phyloP scores from a whole-genome alignment of 2,329 filamentous ascomycete genomes.

The Hirsutella thompsonii region DNA sequence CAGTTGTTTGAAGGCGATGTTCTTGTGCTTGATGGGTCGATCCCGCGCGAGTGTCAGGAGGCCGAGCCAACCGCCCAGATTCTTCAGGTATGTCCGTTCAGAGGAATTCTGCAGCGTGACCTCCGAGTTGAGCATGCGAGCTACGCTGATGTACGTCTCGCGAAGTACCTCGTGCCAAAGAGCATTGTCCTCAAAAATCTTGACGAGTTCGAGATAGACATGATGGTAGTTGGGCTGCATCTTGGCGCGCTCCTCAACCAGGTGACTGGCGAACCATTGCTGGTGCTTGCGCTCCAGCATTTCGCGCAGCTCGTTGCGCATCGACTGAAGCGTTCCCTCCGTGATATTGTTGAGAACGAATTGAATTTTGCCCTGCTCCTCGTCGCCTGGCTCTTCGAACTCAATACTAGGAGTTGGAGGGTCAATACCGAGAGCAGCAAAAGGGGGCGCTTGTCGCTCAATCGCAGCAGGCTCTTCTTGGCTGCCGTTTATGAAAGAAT shows the following conservation, averaged over 20 bases:
- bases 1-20: constrained; percentile 93
- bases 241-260: constrained; percentile 93
- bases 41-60: constrained; percentile 86
- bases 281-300: constrained; percentile 71
- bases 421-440: constrained; percentile 68
- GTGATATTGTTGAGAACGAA: constrained; percentile 97
- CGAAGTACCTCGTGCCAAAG: constrained; percentile 84
- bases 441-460: constrained; percentile 56
- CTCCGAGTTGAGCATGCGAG: constrained; percentile 83
- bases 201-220: constrained; percentile 81
- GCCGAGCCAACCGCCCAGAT: constrained; percentile 86
- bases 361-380: constrained; percentile 82
- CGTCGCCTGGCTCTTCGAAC: constrained; percentile 73
- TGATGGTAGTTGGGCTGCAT: constrained; percentile 95
- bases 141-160: constrained; percentile 80
- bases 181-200: constrained; percentile 63
- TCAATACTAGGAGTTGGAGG: constrained; percentile 46
- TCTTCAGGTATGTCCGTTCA: constrained; percentile 83
- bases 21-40: constrained; percentile 89
- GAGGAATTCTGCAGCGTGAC: constrained; percentile 70
- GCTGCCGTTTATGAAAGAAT: constrained; percentile 56
- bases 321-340: constrained; percentile 71
- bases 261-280: constrained; percentile 91
- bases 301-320: constrained; percentile 69
- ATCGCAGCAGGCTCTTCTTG: constrained; percentile 45